Evolutionary conservation across 23 red algal genomes (phyloP).

Genomic region (Cyanidiococcus yangmingshanensis): DNA sequence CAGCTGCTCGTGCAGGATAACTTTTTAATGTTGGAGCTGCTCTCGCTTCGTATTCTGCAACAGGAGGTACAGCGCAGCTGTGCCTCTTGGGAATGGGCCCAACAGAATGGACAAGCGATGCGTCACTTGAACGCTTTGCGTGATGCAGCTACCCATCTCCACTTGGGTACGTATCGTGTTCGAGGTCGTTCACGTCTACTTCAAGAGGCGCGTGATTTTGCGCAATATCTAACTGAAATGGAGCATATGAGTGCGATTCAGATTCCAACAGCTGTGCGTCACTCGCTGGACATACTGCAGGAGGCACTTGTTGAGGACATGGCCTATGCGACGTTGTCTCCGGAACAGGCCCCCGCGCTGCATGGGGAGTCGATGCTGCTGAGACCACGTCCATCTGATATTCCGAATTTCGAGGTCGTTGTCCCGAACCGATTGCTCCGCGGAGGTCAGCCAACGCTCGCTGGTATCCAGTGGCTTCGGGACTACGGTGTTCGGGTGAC

Average conservation of each 20-base stretch:
- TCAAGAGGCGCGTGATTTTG: background rate
- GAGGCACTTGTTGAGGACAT: background rate
- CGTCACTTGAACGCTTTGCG: background rate
- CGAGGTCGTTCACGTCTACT: background rate
- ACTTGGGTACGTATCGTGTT: slow-evolving; percentile 6
- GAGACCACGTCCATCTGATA: slow-evolving; percentile 44
- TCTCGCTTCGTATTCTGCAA: slow-evolving; percentile 12
- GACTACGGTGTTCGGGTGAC: slow-evolving; percentile 48
- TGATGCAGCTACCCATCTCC: background rate
- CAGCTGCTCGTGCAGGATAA: slow-evolving; percentile 5
- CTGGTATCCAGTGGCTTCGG: slow-evolving; percentile 46
- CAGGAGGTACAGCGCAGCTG: background rate
- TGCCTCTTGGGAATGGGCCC: background rate
- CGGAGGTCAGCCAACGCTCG: slow-evolving; percentile 47
- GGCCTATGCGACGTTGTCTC: background rate
- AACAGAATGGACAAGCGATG: background rate
- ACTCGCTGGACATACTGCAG: slow-evolving; percentile 3
- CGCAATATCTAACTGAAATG: background rate
- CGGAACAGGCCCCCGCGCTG: background rate
- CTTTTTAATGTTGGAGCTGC: slow-evolving; percentile 7
- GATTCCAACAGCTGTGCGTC: background rate
- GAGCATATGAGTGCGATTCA: background rate
- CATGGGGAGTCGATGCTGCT: slow-evolving; percentile 55
- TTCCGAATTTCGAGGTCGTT: slow-evolving; percentile 72
- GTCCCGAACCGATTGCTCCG: slow-evolving; percentile 24